These are phyloP conservation scores for Jacaranda mimosifolia DNA, from an alignment of 257 asterid genomes.

Conservation along the genomic window DNA sequence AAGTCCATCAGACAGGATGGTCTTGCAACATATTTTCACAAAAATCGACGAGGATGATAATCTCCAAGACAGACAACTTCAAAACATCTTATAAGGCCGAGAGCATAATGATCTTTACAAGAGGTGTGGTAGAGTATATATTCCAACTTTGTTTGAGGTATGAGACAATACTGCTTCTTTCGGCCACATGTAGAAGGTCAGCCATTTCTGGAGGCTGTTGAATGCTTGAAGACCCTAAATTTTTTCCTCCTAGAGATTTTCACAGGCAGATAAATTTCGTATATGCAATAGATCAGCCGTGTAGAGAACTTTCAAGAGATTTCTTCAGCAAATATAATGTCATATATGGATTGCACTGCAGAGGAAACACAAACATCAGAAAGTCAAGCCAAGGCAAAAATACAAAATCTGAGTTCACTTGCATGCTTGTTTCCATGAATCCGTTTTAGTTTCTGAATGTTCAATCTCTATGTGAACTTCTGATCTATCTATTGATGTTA, in stretches of 20 bases:
- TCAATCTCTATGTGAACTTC: neutral
- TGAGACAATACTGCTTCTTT: conserved; percentile 4
- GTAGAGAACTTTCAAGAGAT: conserved; percentile 42
- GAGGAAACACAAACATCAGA: neutral
- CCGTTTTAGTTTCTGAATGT: neutral
- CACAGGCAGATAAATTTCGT: neutral
- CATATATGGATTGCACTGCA: conserved; percentile 70
- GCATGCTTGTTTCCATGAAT: neutral
- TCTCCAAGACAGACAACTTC: neutral
- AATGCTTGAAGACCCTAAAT: neutral
- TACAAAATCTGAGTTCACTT: neutral
- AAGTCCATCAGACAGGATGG: no score
- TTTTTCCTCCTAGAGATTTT: conserved; percentile 16
- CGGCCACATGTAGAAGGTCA: neutral
- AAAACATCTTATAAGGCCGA: neutral
- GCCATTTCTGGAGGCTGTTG: neutral
- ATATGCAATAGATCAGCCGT: neutral
- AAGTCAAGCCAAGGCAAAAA: no score
- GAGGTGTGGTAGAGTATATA: neutral
- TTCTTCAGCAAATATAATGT: conserved; percentile 75
- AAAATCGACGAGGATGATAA: no score
- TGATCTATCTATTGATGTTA: neutral
- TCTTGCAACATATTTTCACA: no score
- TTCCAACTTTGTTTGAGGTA: neutral
- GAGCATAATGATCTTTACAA: conserved; percentile 10